phyloP scores from a whole-genome alignment of 768 basidiomycete species.

The Coprinopsis marcescibilis region DNA sequence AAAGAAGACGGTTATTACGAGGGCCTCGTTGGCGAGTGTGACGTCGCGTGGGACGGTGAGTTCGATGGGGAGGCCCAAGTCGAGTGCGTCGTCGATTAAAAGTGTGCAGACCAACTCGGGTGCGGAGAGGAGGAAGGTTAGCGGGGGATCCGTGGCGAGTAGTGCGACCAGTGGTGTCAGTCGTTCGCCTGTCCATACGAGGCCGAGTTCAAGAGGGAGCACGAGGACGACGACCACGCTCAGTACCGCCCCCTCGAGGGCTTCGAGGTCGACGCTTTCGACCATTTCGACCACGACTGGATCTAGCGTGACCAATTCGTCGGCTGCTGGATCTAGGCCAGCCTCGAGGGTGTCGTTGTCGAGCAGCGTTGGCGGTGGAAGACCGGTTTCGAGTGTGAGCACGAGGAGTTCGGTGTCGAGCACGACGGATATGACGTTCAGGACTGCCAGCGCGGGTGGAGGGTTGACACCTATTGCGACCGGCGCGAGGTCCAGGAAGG shows the following conservation, averaged over 20 bases:
- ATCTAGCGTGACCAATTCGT: not conserved
- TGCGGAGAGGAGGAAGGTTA: constrained; percentile 25
- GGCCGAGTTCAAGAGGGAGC: constrained; percentile 25
- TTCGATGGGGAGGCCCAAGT: constrained; percentile 17
- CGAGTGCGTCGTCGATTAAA: constrained; percentile 29
- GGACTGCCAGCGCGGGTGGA: constrained; percentile 1
- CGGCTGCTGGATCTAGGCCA: too few species aligned
- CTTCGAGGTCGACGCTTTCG: constrained; percentile 13
- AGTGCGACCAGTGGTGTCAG: not conserved
- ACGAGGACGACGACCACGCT: constrained; percentile 12
- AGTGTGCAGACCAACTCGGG: constrained; percentile 19
- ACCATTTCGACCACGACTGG: constrained; percentile 6
- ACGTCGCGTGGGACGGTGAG: constrained; percentile 13
- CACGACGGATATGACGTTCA: constrained; percentile 15
- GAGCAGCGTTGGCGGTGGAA: constrained; percentile 7
- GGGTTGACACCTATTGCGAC: not conserved
- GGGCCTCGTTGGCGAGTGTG: constrained; percentile 22
- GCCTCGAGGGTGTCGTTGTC: constrained; percentile 20
- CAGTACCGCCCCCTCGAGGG: not conserved
- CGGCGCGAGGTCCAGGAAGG: constrained; percentile 14
- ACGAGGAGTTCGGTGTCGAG: constrained; percentile 13
- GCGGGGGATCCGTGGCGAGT: constrained; percentile 27
- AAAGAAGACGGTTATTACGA: constrained; percentile 26
- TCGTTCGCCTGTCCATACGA: constrained; percentile 3
- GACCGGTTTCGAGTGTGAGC: not conserved